Percentiles rank a stretch among this genome's conserved stretches.
Evolutionary conservation across 768 basidiomycete genomes (phyloP).

Genomic region (Phylloporus sp.): DNA sequence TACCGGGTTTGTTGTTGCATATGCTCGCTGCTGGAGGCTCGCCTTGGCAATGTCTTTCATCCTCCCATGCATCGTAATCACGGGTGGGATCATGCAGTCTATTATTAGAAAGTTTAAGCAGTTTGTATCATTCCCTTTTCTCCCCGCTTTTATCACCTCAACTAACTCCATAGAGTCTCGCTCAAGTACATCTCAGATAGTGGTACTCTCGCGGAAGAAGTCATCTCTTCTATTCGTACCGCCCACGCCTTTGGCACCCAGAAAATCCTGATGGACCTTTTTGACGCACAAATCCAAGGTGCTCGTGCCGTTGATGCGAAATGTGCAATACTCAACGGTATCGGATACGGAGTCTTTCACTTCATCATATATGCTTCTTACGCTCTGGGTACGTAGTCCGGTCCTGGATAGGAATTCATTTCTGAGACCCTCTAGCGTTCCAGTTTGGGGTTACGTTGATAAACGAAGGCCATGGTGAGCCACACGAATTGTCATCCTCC

Average conservation of each 20-base stretch:
- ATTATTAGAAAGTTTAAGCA: conserved; percentile 60
- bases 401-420: neutral
- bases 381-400: conserved; percentile 47
- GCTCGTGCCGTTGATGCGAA: conserved; percentile 53
- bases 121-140: conserved; percentile 37
- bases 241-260: conserved; percentile 90
- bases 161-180: conserved; percentile 42
- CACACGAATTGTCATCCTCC: neutral
- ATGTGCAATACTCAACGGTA: conserved; percentile 56
- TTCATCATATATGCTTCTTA: conserved; percentile 78
- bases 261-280: conserved; percentile 53
- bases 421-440: conserved; percentile 61
- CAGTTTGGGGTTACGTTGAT: conserved; percentile 86
- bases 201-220: conserved; percentile 87
- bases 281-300: conserved; percentile 54
- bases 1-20: conserved; percentile 75
- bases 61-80: conserved; percentile 74
- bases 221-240: conserved; percentile 84
- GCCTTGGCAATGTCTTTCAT: conserved; percentile 80
- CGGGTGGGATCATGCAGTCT: conserved; percentile 71
- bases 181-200: conserved; percentile 73
- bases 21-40: conserved; percentile 67
- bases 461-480: conserved; percentile 48
- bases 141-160: conserved; percentile 1
- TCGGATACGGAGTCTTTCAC: conserved; percentile 69